Percentiles rank a stretch among this genome's conserved stretches.
phyloP scores from a whole-genome alignment of 306 rosid species.

The Pterocarpus santalinus region DNA sequence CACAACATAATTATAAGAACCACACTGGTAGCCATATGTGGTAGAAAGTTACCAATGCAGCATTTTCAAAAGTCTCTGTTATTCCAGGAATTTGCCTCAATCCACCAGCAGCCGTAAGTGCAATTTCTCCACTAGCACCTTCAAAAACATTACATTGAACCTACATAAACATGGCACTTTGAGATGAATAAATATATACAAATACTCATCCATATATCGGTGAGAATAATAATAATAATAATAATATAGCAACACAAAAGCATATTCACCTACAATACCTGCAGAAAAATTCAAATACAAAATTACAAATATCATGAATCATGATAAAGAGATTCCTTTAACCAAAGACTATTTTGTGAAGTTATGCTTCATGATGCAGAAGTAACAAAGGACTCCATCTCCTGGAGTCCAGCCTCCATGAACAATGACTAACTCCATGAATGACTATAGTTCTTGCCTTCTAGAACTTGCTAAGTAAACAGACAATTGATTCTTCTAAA shows the following conservation, averaged over 20 bases:
- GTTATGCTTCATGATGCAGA: constrained; percentile 20
- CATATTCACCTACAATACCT: constrained; percentile 18
- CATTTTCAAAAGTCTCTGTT: constrained; percentile 75
- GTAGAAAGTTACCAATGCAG: constrained; percentile 77
- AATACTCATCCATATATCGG: constrained; percentile 15
- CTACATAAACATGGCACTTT: constrained; percentile 56
- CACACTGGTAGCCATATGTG: constrained; percentile 22
- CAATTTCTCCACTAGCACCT: constrained; percentile 83
- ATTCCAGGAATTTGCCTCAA: constrained; percentile 87
- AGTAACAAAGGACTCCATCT: constrained; percentile 8
- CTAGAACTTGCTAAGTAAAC: constrained; percentile 14
- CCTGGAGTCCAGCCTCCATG: constrained; percentile 23
- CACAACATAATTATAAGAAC: constrained; percentile 30
- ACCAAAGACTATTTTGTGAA: constrained; percentile 24
- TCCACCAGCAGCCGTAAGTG: constrained; percentile 90
- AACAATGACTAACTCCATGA: background rate
- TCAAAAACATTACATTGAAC: constrained; percentile 88
- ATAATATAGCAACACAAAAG: constrained; percentile 19
- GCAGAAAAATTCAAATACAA: constrained; percentile 16
- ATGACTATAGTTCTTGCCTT: background rate
- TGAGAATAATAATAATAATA: constrained; percentile 7
- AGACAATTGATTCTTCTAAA: constrained; percentile 16
- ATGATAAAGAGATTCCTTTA: constrained; percentile 1
- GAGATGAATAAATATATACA: constrained; percentile 35
- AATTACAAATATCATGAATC: background rate